A percentile compares a stretch with the other conserved stretches of the same genome.
Evolutionary conservation across 441 rosid genomes (phyloP).

Genomic region (Francoa sonchifolia): DNA sequence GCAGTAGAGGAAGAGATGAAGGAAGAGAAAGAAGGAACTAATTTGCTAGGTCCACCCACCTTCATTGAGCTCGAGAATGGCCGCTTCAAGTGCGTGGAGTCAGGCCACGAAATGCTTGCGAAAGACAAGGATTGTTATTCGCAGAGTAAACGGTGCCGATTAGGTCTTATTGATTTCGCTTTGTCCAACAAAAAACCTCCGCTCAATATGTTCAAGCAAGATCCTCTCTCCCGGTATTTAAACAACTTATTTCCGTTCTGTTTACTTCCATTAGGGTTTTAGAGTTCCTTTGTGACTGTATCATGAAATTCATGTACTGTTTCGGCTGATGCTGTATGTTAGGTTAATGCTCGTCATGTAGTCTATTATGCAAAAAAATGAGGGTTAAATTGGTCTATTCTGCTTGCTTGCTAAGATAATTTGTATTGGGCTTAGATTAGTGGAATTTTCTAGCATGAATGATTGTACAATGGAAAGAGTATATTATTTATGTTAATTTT

Average conservation of each 20-base stretch:
- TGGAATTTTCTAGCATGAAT: background rate
- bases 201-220: conserved; percentile 79
- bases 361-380: too few species aligned
- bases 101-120: conserved; percentile 72
- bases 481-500: conserved; percentile 1
- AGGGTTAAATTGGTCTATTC: too few species aligned
- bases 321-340: background rate
- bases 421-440: background rate
- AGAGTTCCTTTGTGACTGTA: background rate
- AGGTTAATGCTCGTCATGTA: too few species aligned
- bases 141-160: conserved; percentile 68
- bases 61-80: conserved; percentile 55
- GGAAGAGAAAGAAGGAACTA: conserved; percentile 41
- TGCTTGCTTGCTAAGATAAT: too few species aligned
- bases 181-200: conserved; percentile 56
- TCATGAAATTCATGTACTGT: background rate
- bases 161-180: conserved; percentile 79
- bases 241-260: conserved; percentile 3
- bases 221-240: conserved; percentile 54
- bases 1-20: background rate
- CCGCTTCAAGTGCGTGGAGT: conserved; percentile 74
- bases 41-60: conserved; percentile 54
- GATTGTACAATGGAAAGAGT: background rate
- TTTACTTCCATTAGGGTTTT: conserved; percentile 11
- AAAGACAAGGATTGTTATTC: conserved; percentile 64